These are phyloP conservation scores for Hirsutella thompsonii DNA, from an alignment of 2,329 filamentous ascomycete species.

Conservation along the genomic window DNA sequence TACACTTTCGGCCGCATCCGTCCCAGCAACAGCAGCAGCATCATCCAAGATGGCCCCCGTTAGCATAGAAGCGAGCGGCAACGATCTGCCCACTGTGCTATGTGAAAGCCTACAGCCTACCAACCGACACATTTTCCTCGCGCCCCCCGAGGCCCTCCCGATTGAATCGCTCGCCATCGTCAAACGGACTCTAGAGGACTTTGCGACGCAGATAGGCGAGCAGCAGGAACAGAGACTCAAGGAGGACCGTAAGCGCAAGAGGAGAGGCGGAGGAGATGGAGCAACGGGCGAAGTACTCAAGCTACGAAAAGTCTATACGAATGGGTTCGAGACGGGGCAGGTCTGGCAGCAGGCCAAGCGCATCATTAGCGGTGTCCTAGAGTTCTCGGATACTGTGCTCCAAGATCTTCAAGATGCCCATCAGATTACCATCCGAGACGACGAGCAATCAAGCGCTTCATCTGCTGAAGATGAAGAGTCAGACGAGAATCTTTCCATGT, in stretches of 20 bases:
- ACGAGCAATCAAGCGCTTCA: not conserved
- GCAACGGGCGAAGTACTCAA: slow-evolving; percentile 47
- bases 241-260: slow-evolving; percentile 67
- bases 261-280: slow-evolving; percentile 33
- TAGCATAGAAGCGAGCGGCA: slow-evolving; percentile 17
- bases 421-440: slow-evolving; percentile 21
- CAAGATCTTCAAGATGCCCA: slow-evolving; percentile 37
- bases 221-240: slow-evolving; percentile 58
- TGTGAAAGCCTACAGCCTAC: slow-evolving; percentile 42
- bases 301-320: slow-evolving; percentile 68
- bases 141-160: slow-evolving; percentile 54
- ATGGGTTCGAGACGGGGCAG: slow-evolving; percentile 79
- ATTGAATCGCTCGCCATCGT: slow-evolving; percentile 58
- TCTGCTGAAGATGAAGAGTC: slow-evolving; percentile 22
- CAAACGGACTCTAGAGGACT: slow-evolving; percentile 68
- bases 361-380: slow-evolving; percentile 51
- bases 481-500: slow-evolving; percentile 12
- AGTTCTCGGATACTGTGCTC: slow-evolving; percentile 33
- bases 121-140: slow-evolving; percentile 64
- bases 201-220: slow-evolving; percentile 62
- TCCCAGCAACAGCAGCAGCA: slow-evolving; percentile 2
- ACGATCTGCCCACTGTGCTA: slow-evolving; percentile 21
- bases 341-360: slow-evolving; percentile 89
- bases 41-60: slow-evolving; percentile 19
- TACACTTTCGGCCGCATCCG: slow-evolving; percentile 43